phyloP scores from a whole-genome alignment of 176 grass and related monocot genomes.

The Hsuehochloa calcarea region DNA sequence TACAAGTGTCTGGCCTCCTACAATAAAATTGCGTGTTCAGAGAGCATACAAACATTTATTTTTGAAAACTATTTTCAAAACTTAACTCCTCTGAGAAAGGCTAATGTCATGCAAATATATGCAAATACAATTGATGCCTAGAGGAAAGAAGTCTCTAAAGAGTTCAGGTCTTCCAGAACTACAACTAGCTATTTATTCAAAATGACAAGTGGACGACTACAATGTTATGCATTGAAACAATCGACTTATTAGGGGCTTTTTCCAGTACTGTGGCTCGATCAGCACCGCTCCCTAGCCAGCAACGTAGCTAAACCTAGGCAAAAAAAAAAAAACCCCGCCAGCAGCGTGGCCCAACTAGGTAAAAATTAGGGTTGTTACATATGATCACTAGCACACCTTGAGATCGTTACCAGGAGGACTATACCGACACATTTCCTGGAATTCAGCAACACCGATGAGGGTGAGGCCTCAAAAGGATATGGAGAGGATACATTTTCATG shows the following conservation, averaged over 20 bases:
- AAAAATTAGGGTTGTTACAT: too few relatives aligned
- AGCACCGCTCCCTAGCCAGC: neutral
- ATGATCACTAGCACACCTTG: neutral
- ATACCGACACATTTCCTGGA: slow-evolving; percentile 52
- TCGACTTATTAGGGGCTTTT: neutral
- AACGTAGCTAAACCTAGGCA: neutral
- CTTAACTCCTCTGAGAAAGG: too few relatives aligned
- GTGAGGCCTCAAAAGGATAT: neutral
- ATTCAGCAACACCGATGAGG: slow-evolving; percentile 35
- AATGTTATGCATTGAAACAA: neutral
- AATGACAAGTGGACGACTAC: neutral
- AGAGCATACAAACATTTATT: too few relatives aligned
- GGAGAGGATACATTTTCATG: slow-evolving; percentile 43
- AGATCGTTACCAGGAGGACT: slow-evolving; percentile 50
- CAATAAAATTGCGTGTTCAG: too few relatives aligned
- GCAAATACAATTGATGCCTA: too few relatives aligned
- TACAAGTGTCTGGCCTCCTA: too few relatives aligned
- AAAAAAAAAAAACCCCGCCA: neutral
- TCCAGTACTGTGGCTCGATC: neutral
- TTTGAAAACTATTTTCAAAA: too few relatives aligned
- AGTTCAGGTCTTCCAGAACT: too few relatives aligned
- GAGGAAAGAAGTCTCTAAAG: too few relatives aligned
- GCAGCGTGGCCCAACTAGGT: slow-evolving; percentile 12
- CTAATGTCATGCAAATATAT: too few relatives aligned
- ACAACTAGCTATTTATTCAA: neutral